phyloP scores from a whole-genome alignment of 2,329 filamentous ascomycete genomes.

The Sphaerulina musiva region DNA sequence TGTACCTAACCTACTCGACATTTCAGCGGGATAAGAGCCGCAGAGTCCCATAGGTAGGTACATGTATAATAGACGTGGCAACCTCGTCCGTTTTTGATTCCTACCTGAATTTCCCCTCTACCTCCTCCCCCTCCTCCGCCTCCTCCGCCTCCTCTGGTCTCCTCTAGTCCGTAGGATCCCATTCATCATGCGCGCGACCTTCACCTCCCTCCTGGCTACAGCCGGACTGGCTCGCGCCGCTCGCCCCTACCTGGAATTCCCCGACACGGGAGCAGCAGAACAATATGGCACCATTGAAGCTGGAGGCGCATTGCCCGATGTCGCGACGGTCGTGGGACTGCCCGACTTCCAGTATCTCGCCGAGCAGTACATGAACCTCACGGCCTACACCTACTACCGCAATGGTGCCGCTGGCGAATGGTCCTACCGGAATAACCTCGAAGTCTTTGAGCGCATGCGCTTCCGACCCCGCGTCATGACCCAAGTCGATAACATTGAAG shows the following conservation, averaged over 20 bases:
- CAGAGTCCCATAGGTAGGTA: neutral
- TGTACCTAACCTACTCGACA: too few species aligned
- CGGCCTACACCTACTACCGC: conserved; percentile 26
- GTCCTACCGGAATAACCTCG: conserved; percentile 28
- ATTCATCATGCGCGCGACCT: conserved; percentile 4
- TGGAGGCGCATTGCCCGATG: conserved; percentile 12
- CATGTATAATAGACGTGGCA: neutral
- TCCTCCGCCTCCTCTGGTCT: too few species aligned
- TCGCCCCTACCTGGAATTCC: conserved; percentile 14
- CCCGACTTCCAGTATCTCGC: conserved; percentile 19
- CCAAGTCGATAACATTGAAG: conserved; percentile 24
- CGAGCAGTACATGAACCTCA: conserved; percentile 13
- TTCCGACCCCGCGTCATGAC: conserved; percentile 20
- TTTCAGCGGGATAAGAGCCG: neutral
- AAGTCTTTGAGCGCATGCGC: conserved; percentile 23
- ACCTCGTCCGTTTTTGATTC: neutral
- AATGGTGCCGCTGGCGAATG: conserved; percentile 27
- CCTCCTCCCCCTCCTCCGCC: too few species aligned
- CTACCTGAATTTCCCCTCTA: neutral
- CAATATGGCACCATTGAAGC: conserved; percentile 14
- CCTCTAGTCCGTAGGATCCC: too few species aligned
- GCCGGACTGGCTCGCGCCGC: conserved; percentile 14
- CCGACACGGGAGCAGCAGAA: conserved; percentile 15
- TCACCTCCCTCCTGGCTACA: conserved; percentile 7
- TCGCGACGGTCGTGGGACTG: conserved; percentile 13